These are phyloP conservation scores for Aspergillus sp. DNA, from an alignment of 2,329 filamentous ascomycete genomes.

Conservation along the genomic window DNA sequence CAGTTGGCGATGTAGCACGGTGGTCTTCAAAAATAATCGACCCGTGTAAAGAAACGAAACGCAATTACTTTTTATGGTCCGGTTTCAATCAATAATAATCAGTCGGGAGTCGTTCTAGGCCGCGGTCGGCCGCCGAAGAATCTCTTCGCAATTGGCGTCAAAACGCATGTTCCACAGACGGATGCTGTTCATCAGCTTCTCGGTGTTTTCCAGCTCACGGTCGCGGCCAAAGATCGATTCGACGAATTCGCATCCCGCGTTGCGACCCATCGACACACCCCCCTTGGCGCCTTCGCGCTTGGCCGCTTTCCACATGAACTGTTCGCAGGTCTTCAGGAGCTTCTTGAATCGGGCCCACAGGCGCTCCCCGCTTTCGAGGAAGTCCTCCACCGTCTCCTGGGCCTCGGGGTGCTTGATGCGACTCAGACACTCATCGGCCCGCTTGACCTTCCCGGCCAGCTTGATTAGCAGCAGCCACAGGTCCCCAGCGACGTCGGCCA, in stretches of 20 bases:
- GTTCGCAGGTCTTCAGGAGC: constrained; percentile 86
- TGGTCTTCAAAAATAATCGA: not conserved
- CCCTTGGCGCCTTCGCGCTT: constrained; percentile 68
- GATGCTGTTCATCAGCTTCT: constrained; percentile 87
- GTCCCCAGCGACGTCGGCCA: constrained; percentile 88
- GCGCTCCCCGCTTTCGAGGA: constrained; percentile 83
- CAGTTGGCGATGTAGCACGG: not conserved
- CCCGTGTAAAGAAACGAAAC: constrained; percentile 1
- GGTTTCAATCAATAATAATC: not conserved
- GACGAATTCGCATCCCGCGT: constrained; percentile 91
- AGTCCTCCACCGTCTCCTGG: constrained; percentile 80
- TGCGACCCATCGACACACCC: constrained; percentile 75
- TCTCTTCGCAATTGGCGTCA: constrained; percentile 92
- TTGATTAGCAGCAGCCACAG: constrained; percentile 95
- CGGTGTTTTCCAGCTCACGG: constrained; percentile 81
- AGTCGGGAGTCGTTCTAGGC: constrained; percentile 23
- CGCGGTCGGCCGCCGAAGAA: constrained; percentile 58
- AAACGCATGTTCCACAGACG: constrained; percentile 90
- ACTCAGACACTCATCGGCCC: constrained; percentile 73
- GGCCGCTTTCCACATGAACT: constrained; percentile 88
- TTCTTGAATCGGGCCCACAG: constrained; percentile 81
- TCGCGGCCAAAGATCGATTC: constrained; percentile 93
- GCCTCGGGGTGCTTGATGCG: constrained; percentile 71
- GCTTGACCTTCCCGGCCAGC: constrained; percentile 88
- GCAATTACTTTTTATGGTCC: constrained; percentile 8